Evolutionary conservation across 148 eudicot genomes (phyloP).

Genomic region (Cornus kousa): DNA sequence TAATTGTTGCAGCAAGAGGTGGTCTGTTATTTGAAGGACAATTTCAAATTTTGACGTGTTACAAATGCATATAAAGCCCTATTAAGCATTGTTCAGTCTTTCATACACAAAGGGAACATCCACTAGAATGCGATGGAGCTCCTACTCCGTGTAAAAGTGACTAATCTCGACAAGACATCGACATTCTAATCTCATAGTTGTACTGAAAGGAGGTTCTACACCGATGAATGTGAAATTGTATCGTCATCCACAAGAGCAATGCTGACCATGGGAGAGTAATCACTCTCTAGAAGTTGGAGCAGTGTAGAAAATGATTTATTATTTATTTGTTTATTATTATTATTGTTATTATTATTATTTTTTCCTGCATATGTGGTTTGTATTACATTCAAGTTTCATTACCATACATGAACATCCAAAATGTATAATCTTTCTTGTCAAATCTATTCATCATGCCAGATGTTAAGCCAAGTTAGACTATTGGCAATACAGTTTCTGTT

Average conservation of each 20-base stretch:
- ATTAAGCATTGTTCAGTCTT: not conserved
- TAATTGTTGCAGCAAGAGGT: slow-evolving; percentile 87
- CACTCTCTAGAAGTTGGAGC: too few relatives aligned
- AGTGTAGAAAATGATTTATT: too few relatives aligned
- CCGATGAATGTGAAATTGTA: not conserved
- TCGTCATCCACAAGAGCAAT: not conserved
- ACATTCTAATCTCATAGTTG: not conserved
- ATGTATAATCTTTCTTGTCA: too few relatives aligned
- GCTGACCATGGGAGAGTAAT: too few relatives aligned
- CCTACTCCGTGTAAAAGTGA: not conserved
- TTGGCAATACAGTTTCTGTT: too few relatives aligned
- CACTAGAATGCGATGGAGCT: not conserved
- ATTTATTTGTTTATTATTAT: too few relatives aligned
- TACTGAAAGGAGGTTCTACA: not conserved
- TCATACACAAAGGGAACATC: not conserved
- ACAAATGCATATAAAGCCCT: not conserved
- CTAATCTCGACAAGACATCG: not conserved
- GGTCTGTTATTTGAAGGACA: slow-evolving; percentile 78
- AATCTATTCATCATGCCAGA: too few relatives aligned
- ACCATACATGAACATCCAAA: too few relatives aligned
- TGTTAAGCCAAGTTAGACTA: too few relatives aligned
- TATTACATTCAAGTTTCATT: too few relatives aligned
- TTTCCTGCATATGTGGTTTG: too few relatives aligned
- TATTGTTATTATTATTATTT: too few relatives aligned
- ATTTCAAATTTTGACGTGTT: slow-evolving; percentile 61